Conservation (phyloP, 345 rosid genomes). For the Firmiana major region DNA sequence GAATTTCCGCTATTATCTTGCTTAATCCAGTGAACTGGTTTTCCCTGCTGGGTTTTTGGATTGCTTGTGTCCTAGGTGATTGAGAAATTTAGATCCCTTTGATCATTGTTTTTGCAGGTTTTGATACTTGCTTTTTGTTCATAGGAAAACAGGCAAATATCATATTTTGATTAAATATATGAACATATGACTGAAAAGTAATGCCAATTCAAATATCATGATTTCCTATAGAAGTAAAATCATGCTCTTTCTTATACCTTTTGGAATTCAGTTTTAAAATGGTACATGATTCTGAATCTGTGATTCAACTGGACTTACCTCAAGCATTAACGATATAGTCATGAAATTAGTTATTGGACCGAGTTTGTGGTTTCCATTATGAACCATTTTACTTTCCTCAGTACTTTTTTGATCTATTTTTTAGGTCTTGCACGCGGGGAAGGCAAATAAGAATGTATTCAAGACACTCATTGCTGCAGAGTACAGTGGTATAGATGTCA, state of each 20-base stretch:
- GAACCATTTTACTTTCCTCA: neutral
- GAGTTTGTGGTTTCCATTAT: neutral
- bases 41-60: neutral
- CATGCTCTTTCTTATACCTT: neutral
- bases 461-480: conserved; percentile 82
- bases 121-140: neutral
- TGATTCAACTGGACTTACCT: neutral
- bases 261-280: neutral
- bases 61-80: neutral
- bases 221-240: neutral
- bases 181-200: neutral
- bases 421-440: conserved; percentile 57
- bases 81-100: neutral
- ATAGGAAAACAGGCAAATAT: neutral
- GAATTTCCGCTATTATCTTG: neutral
- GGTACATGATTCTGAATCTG: neutral
- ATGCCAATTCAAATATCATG: neutral
- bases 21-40: neutral
- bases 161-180: neutral
- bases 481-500: conserved; percentile 66
- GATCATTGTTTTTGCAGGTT: neutral
- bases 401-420: neutral
- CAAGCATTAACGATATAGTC: neutral
- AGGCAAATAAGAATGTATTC: conserved; percentile 54
- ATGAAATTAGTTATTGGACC: neutral